Conservation (phyloP, 768 basidiomycete species). For the Kwoniella europaea region DNA sequence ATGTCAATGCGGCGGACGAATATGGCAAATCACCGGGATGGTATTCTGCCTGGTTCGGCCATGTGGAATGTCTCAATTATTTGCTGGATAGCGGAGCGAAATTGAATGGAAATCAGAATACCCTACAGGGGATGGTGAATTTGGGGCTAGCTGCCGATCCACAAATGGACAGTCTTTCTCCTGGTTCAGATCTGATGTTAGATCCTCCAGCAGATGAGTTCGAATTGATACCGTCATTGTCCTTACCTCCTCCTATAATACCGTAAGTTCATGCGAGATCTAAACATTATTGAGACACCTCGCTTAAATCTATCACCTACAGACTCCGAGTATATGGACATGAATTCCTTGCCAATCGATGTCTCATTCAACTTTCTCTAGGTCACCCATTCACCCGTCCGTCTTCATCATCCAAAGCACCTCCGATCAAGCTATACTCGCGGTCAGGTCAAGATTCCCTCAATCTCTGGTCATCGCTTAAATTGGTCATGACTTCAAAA, state of each 20-base stretch:
- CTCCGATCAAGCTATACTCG: constrained; percentile 64
- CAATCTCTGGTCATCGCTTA: constrained; percentile 71
- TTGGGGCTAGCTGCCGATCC: constrained; percentile 52
- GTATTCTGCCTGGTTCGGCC: constrained; percentile 92
- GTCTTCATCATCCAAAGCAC: constrained; percentile 52
- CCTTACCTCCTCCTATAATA: constrained; percentile 96
- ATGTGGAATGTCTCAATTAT: constrained; percentile 55
- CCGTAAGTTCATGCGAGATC: constrained; percentile 63
- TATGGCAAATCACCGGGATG: constrained; percentile 81
- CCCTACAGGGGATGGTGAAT: constrained; percentile 48
- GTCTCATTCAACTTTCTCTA: constrained; percentile 82
- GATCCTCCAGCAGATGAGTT: constrained; percentile 68
- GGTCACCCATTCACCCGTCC: constrained; percentile 66
- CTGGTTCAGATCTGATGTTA: constrained; percentile 56
- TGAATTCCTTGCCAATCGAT: constrained; percentile 76
- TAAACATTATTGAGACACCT: background rate
- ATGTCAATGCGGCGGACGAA: constrained; percentile 80
- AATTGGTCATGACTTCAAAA: constrained; percentile 91
- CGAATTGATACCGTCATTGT: constrained; percentile 91
- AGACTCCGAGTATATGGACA: constrained; percentile 89
- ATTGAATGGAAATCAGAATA: constrained; percentile 40
- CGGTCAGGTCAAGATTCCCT: constrained; percentile 56
- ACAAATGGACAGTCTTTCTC: constrained; percentile 50
- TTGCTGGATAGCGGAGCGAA: constrained; percentile 50
- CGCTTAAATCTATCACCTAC: constrained; percentile 7